phyloP scores from a whole-genome alignment of 306 rosid species.

The Vicia villosa region DNA sequence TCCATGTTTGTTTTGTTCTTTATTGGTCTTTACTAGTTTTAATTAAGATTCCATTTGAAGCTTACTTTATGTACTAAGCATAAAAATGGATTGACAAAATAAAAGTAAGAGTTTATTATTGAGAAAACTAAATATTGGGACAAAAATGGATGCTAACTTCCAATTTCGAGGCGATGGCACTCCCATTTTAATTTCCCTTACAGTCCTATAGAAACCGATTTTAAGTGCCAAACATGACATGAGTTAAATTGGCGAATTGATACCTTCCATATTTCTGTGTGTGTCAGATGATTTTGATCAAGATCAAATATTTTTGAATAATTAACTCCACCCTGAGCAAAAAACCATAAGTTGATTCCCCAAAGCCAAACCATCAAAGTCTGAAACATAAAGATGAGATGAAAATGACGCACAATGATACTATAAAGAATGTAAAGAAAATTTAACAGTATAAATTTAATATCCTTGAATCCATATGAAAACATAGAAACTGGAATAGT shows the following conservation, averaged over 20 bases:
- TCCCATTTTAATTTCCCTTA: slow-evolving; percentile 18
- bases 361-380: slow-evolving; percentile 96
- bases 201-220: neutral
- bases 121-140: slow-evolving; percentile 24
- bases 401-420: slow-evolving; percentile 17
- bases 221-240: slow-evolving; percentile 18
- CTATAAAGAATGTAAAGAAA: slow-evolving; percentile 28
- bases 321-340: slow-evolving; percentile 64
- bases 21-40: slow-evolving; percentile 4
- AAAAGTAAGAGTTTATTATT: slow-evolving; percentile 6
- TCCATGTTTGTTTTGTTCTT: slow-evolving; percentile 18
- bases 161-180: slow-evolving; percentile 23
- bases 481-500: slow-evolving; percentile 1
- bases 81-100: slow-evolving; percentile 17
- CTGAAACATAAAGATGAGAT: slow-evolving; percentile 56
- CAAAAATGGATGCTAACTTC: slow-evolving; percentile 10
- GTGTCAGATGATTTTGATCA: slow-evolving; percentile 85
- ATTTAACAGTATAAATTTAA: slow-evolving; percentile 15
- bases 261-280: slow-evolving; percentile 98
- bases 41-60: slow-evolving; percentile 15
- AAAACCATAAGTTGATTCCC: slow-evolving; percentile 93
- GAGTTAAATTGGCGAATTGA: slow-evolving; percentile 28
- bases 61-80: slow-evolving; percentile 14
- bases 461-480: slow-evolving; percentile 24
- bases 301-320: slow-evolving; percentile 86